Percentiles rank a stretch among this genome's conserved stretches.
These are phyloP conservation scores for Amaranthus palmeri DNA, from an alignment of 148 eudicot species.

Conservation along the genomic window DNA sequence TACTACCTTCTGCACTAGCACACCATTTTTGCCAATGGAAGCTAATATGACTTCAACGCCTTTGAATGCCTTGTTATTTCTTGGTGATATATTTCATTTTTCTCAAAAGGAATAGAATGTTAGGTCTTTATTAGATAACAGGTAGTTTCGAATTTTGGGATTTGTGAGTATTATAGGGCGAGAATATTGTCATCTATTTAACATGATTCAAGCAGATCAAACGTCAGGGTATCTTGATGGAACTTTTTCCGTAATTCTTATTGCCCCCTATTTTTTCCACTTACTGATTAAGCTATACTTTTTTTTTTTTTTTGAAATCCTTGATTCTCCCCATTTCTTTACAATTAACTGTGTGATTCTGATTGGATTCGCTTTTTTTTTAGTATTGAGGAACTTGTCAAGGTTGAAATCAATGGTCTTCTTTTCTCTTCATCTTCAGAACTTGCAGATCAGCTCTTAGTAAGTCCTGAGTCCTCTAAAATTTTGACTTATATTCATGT, in stretches of 20 bases:
- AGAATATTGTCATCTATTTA: neutral
- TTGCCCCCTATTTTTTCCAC: neutral
- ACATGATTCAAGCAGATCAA: neutral
- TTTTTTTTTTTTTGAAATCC: neutral
- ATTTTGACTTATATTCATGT: neutral
- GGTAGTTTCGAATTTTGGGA: too few relatives aligned
- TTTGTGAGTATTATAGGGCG: neutral
- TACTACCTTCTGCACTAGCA: neutral
- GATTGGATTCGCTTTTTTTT: constrained; percentile 15
- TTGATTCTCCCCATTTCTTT: neutral
- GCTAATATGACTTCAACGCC: neutral
- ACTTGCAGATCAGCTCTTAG: constrained; percentile 85
- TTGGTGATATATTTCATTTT: neutral
- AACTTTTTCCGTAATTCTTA: neutral
- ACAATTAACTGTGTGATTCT: neutral
- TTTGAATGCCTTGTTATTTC: neutral
- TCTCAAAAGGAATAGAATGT: too few relatives aligned
- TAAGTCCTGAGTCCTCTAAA: constrained; percentile 44
- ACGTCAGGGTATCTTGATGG: neutral
- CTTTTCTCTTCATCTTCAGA: constrained; percentile 95
- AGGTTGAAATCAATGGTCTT: constrained; percentile 83
- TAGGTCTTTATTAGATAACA: too few relatives aligned
- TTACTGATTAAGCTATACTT: neutral
- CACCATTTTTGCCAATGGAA: neutral
- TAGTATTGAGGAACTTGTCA: constrained; percentile 92